Evolutionary conservation across 352 stramenopile species (phyloP), one percentile per base, ranked within the genome.

Genomic region (Aphanomyces euteiches): DNA sequence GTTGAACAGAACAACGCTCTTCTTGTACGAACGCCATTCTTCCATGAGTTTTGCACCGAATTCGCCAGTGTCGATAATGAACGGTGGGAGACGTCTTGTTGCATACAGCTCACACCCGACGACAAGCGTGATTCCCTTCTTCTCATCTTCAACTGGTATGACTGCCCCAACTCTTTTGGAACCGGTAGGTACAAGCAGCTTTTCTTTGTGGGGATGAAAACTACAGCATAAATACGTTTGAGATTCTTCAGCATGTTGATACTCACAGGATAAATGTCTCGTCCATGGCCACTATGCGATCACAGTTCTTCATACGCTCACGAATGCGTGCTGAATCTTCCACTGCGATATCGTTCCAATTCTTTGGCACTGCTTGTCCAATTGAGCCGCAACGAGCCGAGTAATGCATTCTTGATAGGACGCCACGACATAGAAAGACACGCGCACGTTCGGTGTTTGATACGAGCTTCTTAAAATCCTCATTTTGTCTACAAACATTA

Each of bases 31-130:
- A 3, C 21, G 7, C 50, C 50, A 58, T 19, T 58, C 50, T 13
- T 58, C 1, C 50, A 58, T 58, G 17, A 58, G 17, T 34, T 57
- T 57, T 6, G 48, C 48, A n/a, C 48, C 48, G 17, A 57, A 57
- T 57, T 19, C 48, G 7, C 48, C 48, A 6, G 19, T 58, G 17
- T 58, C 50, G 1, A 58, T 58, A 3, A 58, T 19, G 17, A 58
- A 58, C 1, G 50, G 3, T 1, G 50, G 50, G 15, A 58, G 50
- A 19, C 1, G 17, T 1, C 13, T 58, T 58, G 50, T 3, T 12
- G 50, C 15, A 36, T 58, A 58, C 50, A 58, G 15, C 50, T 58
- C 50, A 36, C 50, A 58, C 2, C 17, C 50, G 36, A 58, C 50
- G 1, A 36, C 50, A 19, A 58, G 21, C 15, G 50, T 58, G 10